These are phyloP conservation scores for Naganishia sp. DNA, from an alignment of 1,284 basidiomycete genomes.

Conservation along the genomic window DNA sequence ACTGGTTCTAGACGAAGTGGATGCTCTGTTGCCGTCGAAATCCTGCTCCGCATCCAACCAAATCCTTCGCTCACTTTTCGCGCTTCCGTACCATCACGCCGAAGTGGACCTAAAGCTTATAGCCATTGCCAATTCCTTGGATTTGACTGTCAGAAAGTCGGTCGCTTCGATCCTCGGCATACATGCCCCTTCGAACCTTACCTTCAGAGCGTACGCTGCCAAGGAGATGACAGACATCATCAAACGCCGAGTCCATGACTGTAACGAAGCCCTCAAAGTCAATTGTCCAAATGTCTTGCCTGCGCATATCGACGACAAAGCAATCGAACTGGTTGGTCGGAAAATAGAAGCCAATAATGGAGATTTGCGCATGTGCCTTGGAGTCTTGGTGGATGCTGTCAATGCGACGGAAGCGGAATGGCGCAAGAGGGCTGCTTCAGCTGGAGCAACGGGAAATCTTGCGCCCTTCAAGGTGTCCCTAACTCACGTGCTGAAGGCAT, in stretches of 20 bases:
- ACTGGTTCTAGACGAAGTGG: slow-evolving; percentile 54
- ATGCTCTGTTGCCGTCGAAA: slow-evolving; percentile 50
- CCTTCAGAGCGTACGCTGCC: slow-evolving; percentile 51
- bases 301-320: slow-evolving; percentile 49
- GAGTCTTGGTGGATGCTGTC: slow-evolving; percentile 49
- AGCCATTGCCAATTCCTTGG: slow-evolving; percentile 54
- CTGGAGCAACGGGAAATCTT: slow-evolving; percentile 40
- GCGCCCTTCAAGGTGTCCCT: slow-evolving; percentile 38
- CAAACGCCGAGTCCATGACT: slow-evolving; percentile 41
- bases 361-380: slow-evolving; percentile 54
- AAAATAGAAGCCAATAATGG: slow-evolving; percentile 55
- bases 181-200: slow-evolving; percentile 45
- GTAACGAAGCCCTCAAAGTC: slow-evolving; percentile 29
- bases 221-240: slow-evolving; percentile 52
- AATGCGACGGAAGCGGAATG: slow-evolving; percentile 51
- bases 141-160: slow-evolving; percentile 51
- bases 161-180: slow-evolving; percentile 35
- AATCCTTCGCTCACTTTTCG: slow-evolving; percentile 50
- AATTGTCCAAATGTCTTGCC: slow-evolving; percentile 16
- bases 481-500: slow-evolving; percentile 43
- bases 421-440: slow-evolving; percentile 43
- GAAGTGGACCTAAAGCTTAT: slow-evolving; percentile 46
- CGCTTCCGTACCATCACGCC: slow-evolving; percentile 43
- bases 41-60: slow-evolving; percentile 36
- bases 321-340: slow-evolving; percentile 49